phyloP scores from a whole-genome alignment of 2,329 filamentous ascomycete species.

The Ceratocystis albifundus region DNA sequence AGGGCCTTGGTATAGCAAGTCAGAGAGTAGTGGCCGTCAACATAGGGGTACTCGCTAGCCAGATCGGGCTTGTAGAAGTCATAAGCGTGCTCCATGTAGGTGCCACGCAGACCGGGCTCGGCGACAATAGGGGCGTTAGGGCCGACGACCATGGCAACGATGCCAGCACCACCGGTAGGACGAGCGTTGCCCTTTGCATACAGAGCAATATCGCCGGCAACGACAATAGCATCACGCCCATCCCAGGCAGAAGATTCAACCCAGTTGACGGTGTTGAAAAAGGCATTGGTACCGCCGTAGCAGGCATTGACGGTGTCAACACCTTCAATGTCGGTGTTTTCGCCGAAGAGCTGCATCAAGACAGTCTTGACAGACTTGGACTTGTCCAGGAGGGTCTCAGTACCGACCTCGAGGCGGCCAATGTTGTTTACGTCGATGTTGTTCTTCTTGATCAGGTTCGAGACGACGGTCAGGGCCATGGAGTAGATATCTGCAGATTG shows the following conservation, averaged over 20 bases:
- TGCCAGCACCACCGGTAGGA: constrained; percentile 69
- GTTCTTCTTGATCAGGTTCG: constrained; percentile 72
- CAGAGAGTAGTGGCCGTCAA: constrained; percentile 73
- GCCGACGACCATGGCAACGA: constrained; percentile 66
- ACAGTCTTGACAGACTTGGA: constrained; percentile 86
- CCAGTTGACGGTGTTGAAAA: constrained; percentile 79
- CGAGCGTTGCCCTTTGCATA: constrained; percentile 75
- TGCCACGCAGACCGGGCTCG: constrained; percentile 68
- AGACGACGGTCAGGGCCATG: constrained; percentile 64
- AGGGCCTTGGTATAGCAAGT: constrained; percentile 73
- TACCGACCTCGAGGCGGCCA: constrained; percentile 73
- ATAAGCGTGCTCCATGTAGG: constrained; percentile 73
- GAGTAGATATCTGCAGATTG: constrained; percentile 66
- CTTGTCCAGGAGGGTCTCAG: constrained; percentile 77
- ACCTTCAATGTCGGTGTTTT: constrained; percentile 75
- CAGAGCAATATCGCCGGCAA: constrained; percentile 72
- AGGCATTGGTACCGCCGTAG: constrained; percentile 74
- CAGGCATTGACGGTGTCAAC: constrained; percentile 75
- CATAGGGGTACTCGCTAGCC: constrained; percentile 75
- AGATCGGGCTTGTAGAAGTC: constrained; percentile 88
- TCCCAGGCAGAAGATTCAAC: constrained; percentile 80
- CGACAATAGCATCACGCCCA: constrained; percentile 66
- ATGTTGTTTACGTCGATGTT: constrained; percentile 66
- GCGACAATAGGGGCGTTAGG: constrained; percentile 65
- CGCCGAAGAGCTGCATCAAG: constrained; percentile 74